A percentile compares a stretch with the other conserved stretches of the same genome.
phyloP scores from a whole-genome alignment of 345 rosid species.

The Cochlearia excelsa region DNA sequence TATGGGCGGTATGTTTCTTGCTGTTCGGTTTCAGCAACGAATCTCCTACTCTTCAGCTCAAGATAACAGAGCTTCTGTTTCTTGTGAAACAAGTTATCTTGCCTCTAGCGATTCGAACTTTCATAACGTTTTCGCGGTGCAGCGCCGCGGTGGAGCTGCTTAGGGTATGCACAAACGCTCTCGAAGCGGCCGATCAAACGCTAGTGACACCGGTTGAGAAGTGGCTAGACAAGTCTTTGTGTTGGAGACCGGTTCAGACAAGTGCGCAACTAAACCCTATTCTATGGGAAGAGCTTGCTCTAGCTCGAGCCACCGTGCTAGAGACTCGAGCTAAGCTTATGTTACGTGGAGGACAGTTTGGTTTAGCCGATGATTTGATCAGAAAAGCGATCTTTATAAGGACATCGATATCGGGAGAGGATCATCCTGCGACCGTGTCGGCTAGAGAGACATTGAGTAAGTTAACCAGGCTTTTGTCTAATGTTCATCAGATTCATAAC shows the following conservation, averaged over 20 bases:
- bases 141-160: slow-evolving; percentile 78
- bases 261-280: slow-evolving; percentile 84
- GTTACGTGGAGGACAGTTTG: slow-evolving; percentile 80
- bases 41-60: slow-evolving; percentile 56
- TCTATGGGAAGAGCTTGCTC: slow-evolving; percentile 92
- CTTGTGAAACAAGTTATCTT: slow-evolving; percentile 60
- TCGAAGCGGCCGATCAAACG: slow-evolving; percentile 81
- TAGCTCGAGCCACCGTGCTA: slow-evolving; percentile 78
- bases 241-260: slow-evolving; percentile 87
- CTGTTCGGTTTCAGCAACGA: slow-evolving; percentile 72
- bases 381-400: slow-evolving; percentile 85
- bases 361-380: slow-evolving; percentile 80
- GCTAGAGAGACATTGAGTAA: slow-evolving; percentile 82
- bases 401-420: slow-evolving; percentile 80
- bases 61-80: slow-evolving; percentile 59
- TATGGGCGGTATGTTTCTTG: slow-evolving; percentile 85
- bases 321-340: slow-evolving; percentile 90
- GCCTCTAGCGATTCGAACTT: slow-evolving; percentile 74
- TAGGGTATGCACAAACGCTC: slow-evolving; percentile 75
- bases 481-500: slow-evolving; percentile 56
- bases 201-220: slow-evolving; percentile 83
- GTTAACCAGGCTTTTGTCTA: slow-evolving; percentile 75
- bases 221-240: slow-evolving; percentile 77
- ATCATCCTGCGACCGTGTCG: slow-evolving; percentile 76
- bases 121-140: slow-evolving; percentile 78